A percentile compares a stretch with the other conserved stretches of the same genome.
Evolutionary conservation across 1,139 yeast species (phyloP).

Genomic region (Blastobotrys apis): DNA sequence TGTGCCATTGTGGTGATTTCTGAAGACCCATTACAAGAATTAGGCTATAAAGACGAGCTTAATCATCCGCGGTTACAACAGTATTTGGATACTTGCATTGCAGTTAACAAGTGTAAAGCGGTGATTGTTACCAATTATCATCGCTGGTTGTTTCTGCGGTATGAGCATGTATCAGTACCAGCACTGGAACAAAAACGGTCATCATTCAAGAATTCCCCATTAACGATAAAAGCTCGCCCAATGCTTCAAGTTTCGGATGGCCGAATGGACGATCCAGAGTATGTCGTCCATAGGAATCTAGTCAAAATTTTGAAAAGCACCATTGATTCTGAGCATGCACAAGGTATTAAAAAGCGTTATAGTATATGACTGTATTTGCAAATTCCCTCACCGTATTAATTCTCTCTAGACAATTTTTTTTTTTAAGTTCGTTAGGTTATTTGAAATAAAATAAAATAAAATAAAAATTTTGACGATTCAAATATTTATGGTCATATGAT

Average conservation of each 20-base stretch:
- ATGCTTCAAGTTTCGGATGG: neutral
- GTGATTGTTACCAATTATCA: slow-evolving; percentile 7
- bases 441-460: neutral
- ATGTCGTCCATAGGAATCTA: slow-evolving; percentile 7
- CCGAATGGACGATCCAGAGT: slow-evolving; percentile 6
- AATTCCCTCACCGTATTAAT: too few species aligned
- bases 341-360: too few species aligned
- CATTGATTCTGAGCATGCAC: too few species aligned
- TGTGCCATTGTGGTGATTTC: slow-evolving; percentile 7
- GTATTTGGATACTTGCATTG: slow-evolving; percentile 1
- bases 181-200: neutral
- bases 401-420: too few species aligned
- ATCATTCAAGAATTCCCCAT: neutral
- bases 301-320: too few species aligned
- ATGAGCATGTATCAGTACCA: neutral
- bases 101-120: slow-evolving; percentile 1
- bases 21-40: slow-evolving; percentile 3
- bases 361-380: too few species aligned
- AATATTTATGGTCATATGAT: too few species aligned
- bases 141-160: slow-evolving; percentile 4
- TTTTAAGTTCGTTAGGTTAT: too few species aligned
- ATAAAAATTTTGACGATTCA: too few species aligned
- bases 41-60: neutral
- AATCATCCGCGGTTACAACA: neutral
- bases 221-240: neutral